Conservation (phyloP, 257 asterid genomes). For the Plantago elongata region DNA sequence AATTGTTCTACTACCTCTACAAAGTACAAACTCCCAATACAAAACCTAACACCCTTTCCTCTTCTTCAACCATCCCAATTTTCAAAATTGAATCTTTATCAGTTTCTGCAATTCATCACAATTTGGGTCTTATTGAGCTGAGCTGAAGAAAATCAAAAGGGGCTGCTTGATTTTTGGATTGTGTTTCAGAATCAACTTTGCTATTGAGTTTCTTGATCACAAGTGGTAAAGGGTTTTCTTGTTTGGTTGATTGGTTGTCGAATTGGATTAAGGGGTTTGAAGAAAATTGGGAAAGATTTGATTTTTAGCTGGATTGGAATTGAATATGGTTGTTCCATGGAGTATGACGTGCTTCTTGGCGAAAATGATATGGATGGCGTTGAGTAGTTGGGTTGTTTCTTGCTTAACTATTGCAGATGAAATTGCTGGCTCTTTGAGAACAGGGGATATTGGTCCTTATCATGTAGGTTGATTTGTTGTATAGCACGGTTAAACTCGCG, state of each 20-base stretch:
- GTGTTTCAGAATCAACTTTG: background rate
- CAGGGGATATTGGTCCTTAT: slow-evolving; percentile 60
- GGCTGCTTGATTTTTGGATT: background rate
- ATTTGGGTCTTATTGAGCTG: background rate
- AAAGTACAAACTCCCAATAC: too few species aligned
- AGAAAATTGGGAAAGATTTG: slow-evolving; percentile 10
- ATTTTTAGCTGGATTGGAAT: background rate
- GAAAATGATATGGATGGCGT: slow-evolving; percentile 67
- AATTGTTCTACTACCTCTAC: too few species aligned
- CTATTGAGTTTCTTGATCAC: background rate
- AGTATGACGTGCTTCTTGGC: slow-evolving; percentile 57
- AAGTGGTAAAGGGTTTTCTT: too few species aligned
- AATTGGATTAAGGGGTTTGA: background rate
- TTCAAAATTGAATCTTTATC: too few species aligned
- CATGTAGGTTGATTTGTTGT: slow-evolving; percentile 43
- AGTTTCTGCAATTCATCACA: too few species aligned
- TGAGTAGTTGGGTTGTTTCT: slow-evolving; percentile 60
- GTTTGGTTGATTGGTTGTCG: background rate
- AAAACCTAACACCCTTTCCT: too few species aligned
- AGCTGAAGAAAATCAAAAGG: slow-evolving; percentile 1
- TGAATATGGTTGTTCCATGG: slow-evolving; percentile 70
- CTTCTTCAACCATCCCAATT: too few species aligned
- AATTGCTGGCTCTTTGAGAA: slow-evolving; percentile 53
- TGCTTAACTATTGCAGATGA: slow-evolving; percentile 80
- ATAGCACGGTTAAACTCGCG: background rate